Base-by-base conservation (phyloP, 179 eudicot genomes). In the Silene coronaria region DNA sequence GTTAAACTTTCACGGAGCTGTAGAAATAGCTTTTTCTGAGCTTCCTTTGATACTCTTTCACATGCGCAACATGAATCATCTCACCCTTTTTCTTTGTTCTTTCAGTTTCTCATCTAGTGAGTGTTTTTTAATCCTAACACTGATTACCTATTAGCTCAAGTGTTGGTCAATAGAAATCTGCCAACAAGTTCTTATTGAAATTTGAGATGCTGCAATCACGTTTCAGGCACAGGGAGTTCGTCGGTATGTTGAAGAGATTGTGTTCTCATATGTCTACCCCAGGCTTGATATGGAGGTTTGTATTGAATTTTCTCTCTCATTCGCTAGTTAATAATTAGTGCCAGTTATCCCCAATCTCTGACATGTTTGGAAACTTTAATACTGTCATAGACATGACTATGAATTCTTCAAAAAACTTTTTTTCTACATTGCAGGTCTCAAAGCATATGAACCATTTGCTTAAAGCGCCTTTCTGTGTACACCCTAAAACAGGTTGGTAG, bases 221-320 rank as follows among this genome's bases (percentile, higher is more conserved):
- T 82, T 84, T 82, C 87, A 91, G 96, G 86, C 58, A 36, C 88
- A 73, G n/a, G 91, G 87, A 30, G 81, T 92, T 80, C 89, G 89
- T 46, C 78, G 91, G 77, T 92, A 95, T 70, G 86, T 92, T 71
- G 91, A 95, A 85, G 97, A 94, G 82, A 92, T 94, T 74, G 89
- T 92, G 46, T 90, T 95, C 78, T 76, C 85, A 27, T 89, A 83
- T 72, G 82, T 93, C 73, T 95, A 90, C 84, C 99, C 97, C 17
- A 89, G 98, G 85, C 92, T 94, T 72, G 98, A 94, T 81, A 84
- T 91, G 89, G 95, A 86, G 99, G 96, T 92, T 72, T n/a, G 84
- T 70, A n/a, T 12, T 69, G 14, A 65, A 74, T 45, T 66, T 13
- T 23, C 66, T 8, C 60, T 17, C 36, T 6, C 4, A 17, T n/a